These are phyloP conservation scores for Epichloe hybrida DNA, from an alignment of 2,329 filamentous ascomycete species.

Conservation along the genomic window DNA sequence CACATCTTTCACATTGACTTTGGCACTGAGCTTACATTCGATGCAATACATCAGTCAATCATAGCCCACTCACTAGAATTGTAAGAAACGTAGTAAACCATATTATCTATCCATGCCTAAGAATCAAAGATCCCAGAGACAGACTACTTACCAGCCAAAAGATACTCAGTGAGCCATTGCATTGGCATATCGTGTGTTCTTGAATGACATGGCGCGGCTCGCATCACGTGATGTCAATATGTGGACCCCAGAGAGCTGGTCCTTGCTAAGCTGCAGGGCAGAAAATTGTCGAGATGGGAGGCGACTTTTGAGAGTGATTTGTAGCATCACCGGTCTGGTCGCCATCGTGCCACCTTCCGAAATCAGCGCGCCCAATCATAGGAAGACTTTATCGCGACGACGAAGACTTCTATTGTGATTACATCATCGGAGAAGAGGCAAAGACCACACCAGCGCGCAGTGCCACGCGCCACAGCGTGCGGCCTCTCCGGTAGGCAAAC, in stretches of 20 bases:
- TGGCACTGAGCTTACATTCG: too few relatives aligned
- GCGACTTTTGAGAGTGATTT: slow-evolving; percentile 11
- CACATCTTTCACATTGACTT: too few relatives aligned
- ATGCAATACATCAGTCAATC: too few relatives aligned
- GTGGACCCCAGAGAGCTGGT: slow-evolving; percentile 7
- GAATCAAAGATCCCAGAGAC: too few relatives aligned
- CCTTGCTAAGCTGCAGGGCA: slow-evolving; percentile 11
- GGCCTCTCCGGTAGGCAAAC: slow-evolving; percentile 14
- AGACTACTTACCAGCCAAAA: too few relatives aligned
- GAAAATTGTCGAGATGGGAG: slow-evolving; percentile 23
- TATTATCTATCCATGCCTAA: too few relatives aligned
- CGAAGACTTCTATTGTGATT: neutral
- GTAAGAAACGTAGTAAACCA: too few relatives aligned
- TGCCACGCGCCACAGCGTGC: slow-evolving; percentile 23
- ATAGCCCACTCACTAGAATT: too few relatives aligned
- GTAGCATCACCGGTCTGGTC: slow-evolving; percentile 17
- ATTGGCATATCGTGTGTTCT: too few relatives aligned
- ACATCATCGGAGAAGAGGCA: slow-evolving; percentile 5
- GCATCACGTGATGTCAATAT: neutral
- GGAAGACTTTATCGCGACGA: slow-evolving; percentile 4
- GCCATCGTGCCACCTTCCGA: slow-evolving; percentile 16
- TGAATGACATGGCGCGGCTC: neutral
- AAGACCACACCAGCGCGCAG: slow-evolving; percentile 16
- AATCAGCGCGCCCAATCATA: slow-evolving; percentile 14
- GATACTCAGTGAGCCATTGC: too few relatives aligned